These are phyloP conservation scores for Fusarium succisae DNA, from an alignment of 2,329 filamentous ascomycete species.

Conservation along the genomic window DNA sequence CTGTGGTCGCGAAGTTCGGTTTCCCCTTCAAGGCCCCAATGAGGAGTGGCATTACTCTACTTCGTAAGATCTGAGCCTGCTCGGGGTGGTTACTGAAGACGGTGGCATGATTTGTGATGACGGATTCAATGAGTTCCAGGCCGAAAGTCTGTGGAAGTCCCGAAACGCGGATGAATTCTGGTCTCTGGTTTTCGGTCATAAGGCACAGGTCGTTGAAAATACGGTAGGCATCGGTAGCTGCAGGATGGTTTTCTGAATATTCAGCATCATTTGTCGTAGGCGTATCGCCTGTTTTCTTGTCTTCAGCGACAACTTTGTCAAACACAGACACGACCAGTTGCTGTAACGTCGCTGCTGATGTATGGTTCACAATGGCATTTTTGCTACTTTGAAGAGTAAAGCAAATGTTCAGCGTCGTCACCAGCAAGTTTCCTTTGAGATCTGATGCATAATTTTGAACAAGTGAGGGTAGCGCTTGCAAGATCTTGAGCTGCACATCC, in stretches of 20 bases:
- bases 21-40: conserved; percentile 81
- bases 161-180: conserved; percentile 83
- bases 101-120: conserved; percentile 84
- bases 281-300: conserved; percentile 65
- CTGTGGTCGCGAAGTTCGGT: conserved; percentile 81
- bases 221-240: conserved; percentile 85
- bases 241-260: conserved; percentile 72
- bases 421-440: conserved; percentile 81
- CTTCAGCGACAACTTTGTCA: conserved; percentile 86
- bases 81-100: conserved; percentile 83
- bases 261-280: conserved; percentile 70
- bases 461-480: conserved; percentile 89
- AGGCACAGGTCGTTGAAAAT: conserved; percentile 92
- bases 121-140: conserved; percentile 90
- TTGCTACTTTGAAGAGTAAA: conserved; percentile 91
- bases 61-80: conserved; percentile 80
- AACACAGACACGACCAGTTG: conserved; percentile 93
- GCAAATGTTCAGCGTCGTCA: conserved; percentile 87
- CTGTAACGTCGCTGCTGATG: conserved; percentile 94
- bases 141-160: conserved; percentile 84
- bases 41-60: conserved; percentile 83
- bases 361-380: conserved; percentile 92
- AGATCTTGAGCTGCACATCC: conserved; percentile 94
- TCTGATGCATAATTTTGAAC: conserved; percentile 90
- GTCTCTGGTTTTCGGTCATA: conserved; percentile 83